Conservation (phyloP, 2,329 filamentous ascomycete genomes). For the Fusarium annulatum region DNA sequence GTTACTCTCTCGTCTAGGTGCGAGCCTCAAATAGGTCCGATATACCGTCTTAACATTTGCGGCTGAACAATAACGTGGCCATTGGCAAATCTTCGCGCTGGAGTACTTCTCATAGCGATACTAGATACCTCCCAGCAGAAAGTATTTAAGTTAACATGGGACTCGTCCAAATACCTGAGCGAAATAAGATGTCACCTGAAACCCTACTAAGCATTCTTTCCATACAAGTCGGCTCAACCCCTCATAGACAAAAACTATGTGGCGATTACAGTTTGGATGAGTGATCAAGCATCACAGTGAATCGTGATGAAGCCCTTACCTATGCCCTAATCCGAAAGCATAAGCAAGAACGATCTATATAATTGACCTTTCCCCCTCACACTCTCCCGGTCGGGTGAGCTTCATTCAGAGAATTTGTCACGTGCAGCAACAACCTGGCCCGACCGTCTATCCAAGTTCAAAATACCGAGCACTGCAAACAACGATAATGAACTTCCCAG, state of each 20-base stretch:
- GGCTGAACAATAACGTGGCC: no score
- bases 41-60: no score
- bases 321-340: neutral
- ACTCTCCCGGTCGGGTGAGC: rapidly evolving
- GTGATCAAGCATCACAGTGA: neutral
- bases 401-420: neutral
- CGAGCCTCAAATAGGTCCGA: no score
- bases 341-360: rapidly evolving
- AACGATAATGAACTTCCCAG: rapidly evolving
- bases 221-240: neutral
- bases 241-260: neutral
- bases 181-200: neutral
- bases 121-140: no score
- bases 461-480: rapidly evolving
- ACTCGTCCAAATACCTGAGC: rapidly evolving
- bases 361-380: rapidly evolving
- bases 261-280: neutral
- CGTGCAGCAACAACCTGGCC: no score
- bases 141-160: rapidly evolving
- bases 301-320: neutral
- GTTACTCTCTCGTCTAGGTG: no score
- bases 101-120: no score
- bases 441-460: no score
- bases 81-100: no score
- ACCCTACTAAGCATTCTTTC: neutral